These are phyloP conservation scores for Neopestalotiopsis clavispora DNA, from an alignment of 2,329 filamentous ascomycete species.

Conservation along the genomic window DNA sequence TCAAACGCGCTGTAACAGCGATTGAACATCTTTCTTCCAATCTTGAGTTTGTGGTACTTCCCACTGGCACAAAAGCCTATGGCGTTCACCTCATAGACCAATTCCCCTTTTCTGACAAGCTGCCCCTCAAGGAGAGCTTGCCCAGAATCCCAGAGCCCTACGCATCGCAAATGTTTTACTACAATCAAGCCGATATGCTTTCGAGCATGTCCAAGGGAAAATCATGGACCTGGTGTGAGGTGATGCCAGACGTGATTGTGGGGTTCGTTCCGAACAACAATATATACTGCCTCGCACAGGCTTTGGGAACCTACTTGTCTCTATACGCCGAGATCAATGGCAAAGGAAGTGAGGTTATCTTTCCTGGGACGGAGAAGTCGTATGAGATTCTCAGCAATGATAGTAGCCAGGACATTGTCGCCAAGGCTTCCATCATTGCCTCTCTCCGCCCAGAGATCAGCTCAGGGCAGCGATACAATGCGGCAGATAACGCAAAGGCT, in stretches of 20 bases:
- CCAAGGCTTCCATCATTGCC: slow-evolving; percentile 46
- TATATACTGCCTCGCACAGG: slow-evolving; percentile 46
- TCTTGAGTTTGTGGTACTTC: slow-evolving; percentile 45
- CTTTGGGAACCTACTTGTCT: slow-evolving; percentile 42
- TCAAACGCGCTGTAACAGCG: slow-evolving; percentile 42
- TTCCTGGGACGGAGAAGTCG: slow-evolving; percentile 40
- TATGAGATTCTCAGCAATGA: slow-evolving; percentile 40
- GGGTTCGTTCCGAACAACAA: slow-evolving; percentile 50
- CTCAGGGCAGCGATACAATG: slow-evolving; percentile 42
- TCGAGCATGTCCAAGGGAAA: slow-evolving; percentile 32
- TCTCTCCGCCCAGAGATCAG: slow-evolving; percentile 44
- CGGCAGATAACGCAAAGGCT: slow-evolving; percentile 42
- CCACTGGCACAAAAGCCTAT: slow-evolving; percentile 47
- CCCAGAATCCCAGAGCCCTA: slow-evolving; percentile 46
- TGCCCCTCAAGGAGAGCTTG: slow-evolving; percentile 42
- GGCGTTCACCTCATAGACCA: slow-evolving; percentile 37
- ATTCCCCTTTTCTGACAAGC: slow-evolving; percentile 24
- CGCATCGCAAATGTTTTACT: slow-evolving; percentile 51
- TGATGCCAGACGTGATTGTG: slow-evolving; percentile 43
- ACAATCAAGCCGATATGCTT: slow-evolving; percentile 47
- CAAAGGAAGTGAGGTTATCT: slow-evolving; percentile 37
- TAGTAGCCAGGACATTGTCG: slow-evolving; percentile 42
- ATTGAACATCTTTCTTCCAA: slow-evolving; percentile 41
- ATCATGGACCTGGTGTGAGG: slow-evolving; percentile 42
- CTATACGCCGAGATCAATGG: slow-evolving; percentile 42